Percentiles rank a stretch among this genome's conserved stretches.
These are phyloP conservation scores for Teunomyces stri DNA, from an alignment of 805 yeast species.

Conservation along the genomic window DNA sequence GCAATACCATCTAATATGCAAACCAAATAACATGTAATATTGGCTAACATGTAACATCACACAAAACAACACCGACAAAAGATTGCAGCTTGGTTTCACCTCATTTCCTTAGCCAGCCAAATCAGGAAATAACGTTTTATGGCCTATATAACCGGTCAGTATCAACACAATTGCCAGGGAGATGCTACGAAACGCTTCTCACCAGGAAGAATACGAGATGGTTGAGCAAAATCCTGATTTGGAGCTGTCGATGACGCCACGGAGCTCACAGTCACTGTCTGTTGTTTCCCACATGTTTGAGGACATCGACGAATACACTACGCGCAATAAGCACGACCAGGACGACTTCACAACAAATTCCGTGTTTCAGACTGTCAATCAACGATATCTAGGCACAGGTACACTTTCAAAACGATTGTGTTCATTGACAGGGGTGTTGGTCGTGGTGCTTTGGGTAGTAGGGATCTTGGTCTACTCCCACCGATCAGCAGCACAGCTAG, in stretches of 20 bases:
- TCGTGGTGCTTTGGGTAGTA: constrained; percentile 23
- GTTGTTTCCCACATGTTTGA: constrained; percentile 29
- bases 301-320: constrained; percentile 20
- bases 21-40: too few species aligned
- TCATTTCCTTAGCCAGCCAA: neutral
- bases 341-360: constrained; percentile 24
- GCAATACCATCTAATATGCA: too few species aligned
- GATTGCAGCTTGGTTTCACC: neutral
- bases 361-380: constrained; percentile 20
- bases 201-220: constrained; percentile 18
- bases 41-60: too few species aligned
- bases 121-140: neutral
- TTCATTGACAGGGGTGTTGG: constrained; percentile 1
- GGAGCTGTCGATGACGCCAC: constrained; percentile 1
- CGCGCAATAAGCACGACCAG: constrained; percentile 7
- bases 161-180: neutral
- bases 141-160: neutral
- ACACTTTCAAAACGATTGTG: constrained; percentile 4
- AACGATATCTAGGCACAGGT: constrained; percentile 14
- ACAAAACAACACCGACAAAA: neutral
- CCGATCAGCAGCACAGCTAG: constrained; percentile 14
- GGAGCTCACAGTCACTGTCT: constrained; percentile 3
- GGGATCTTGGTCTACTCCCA: constrained; percentile 28
- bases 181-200: constrained; percentile 4
- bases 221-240: constrained; percentile 12